A percentile compares a stretch with the other conserved stretches of the same genome.
Evolutionary conservation across 78 protist species (phyloP).

Genomic region (Trichosphaerium sp.): DNA sequence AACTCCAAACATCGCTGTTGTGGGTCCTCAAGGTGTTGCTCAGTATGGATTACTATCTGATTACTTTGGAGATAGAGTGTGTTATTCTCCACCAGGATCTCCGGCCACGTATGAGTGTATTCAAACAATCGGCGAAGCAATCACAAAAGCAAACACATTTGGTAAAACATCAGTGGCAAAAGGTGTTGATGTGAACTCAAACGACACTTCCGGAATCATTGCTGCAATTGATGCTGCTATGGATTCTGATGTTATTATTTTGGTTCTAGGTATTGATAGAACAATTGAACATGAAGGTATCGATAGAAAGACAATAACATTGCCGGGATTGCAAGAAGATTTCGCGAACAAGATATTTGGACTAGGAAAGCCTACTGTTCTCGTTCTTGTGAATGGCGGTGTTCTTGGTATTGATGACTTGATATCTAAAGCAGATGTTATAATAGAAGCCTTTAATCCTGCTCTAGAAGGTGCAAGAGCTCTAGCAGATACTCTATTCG

Average conservation of each 20-base stretch:
- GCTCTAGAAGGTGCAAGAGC: conserved; percentile 25
- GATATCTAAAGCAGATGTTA: not conserved
- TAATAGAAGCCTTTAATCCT: conserved; percentile 40
- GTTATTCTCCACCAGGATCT: not conserved
- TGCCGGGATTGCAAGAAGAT: conserved; percentile 17
- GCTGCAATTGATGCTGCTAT: not conserved
- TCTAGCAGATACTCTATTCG: conserved; percentile 31
- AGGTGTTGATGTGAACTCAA: conserved; percentile 5
- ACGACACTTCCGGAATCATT: not conserved
- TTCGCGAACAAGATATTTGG: not conserved
- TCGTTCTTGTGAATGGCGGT: conserved; percentile 40
- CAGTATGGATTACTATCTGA: not conserved
- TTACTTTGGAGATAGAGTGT: not conserved
- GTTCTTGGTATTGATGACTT: conserved; percentile 2
- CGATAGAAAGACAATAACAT: not conserved
- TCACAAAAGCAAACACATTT: not conserved
- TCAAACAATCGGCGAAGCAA: not conserved
- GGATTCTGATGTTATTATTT: conserved; percentile 10
- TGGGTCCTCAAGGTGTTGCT: conserved; percentile 5
- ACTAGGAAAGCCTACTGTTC: not conserved
- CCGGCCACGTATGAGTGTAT: not conserved
- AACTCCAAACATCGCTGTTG: not conserved
- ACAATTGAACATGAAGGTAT: conserved; percentile 9
- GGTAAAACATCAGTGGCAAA: not conserved
- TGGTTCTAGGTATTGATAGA: conserved; percentile 3